Conservation (phyloP, 768 basidiomycete genomes). For the Calocera viscosa region DNA sequence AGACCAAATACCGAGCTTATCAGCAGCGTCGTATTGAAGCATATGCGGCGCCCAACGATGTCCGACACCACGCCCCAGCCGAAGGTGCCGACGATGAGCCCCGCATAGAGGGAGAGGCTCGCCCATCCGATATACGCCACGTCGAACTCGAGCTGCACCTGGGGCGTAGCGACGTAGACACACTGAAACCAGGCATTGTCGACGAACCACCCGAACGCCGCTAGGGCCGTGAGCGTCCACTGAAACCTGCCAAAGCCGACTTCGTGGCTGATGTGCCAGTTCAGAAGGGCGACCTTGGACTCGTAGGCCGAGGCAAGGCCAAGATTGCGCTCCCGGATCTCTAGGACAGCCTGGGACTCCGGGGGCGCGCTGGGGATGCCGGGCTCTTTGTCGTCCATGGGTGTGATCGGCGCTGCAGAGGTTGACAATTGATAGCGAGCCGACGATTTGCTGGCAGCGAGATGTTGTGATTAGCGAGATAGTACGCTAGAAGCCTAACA, state of each 20-base stretch:
- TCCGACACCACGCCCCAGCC: slow-evolving; percentile 28
- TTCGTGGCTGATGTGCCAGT: slow-evolving; percentile 5
- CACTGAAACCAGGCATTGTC: slow-evolving; percentile 37
- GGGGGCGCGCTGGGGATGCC: neutral
- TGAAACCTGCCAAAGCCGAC: neutral
- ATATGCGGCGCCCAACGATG: slow-evolving; percentile 18
- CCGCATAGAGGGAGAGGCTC: slow-evolving; percentile 37
- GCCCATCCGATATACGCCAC: slow-evolving; percentile 36
- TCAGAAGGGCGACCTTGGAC: neutral
- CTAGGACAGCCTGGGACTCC: neutral
- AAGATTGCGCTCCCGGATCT: neutral
- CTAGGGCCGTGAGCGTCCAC: slow-evolving; percentile 2
- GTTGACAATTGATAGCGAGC: neutral
- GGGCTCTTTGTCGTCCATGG: neutral
- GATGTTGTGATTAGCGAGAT: neutral
- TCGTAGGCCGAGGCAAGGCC: neutral
- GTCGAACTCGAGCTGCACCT: slow-evolving; percentile 34
- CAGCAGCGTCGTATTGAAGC: slow-evolving; percentile 43
- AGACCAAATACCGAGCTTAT: slow-evolving; percentile 39
- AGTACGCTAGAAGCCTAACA: too few species aligned
- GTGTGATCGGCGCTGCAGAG: too few species aligned
- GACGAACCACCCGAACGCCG: slow-evolving; percentile 5
- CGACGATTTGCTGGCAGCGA: neutral
- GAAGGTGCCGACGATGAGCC: slow-evolving; percentile 38
- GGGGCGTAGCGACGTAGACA: slow-evolving; percentile 35